Percentiles rank a stretch among this genome's conserved stretches.
Conservation (phyloP, 768 basidiomycete species). For the Termitomyces sp. region DNA sequence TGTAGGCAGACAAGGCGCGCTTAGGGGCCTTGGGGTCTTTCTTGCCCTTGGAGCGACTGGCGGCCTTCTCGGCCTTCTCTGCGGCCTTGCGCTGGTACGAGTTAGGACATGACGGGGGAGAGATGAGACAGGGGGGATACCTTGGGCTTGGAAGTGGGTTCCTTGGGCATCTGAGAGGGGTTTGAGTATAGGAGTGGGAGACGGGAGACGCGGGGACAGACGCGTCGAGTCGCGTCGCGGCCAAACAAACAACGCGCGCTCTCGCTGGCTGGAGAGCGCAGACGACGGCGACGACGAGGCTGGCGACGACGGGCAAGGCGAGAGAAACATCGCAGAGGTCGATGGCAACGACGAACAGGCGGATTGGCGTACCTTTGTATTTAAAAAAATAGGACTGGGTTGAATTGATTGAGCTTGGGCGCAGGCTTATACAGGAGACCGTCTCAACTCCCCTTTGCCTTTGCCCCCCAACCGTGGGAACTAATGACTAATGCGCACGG, state of each 20-base stretch:
- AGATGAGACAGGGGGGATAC: conserved; percentile 27
- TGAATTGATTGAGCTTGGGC: neutral
- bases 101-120: conserved; percentile 4
- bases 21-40: conserved; percentile 87
- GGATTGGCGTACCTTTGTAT: neutral
- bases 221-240: conserved; percentile 10
- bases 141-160: conserved; percentile 55
- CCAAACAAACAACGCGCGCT: conserved; percentile 14
- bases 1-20: conserved; percentile 92
- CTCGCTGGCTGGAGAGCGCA: neutral
- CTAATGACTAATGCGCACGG: conserved; percentile 7
- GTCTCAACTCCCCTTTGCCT: too few relatives aligned
- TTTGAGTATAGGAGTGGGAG: neutral
- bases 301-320: neutral
- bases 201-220: neutral
- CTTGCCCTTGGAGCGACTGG: conserved; percentile 38
- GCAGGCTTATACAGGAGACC: neutral
- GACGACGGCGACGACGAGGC: neutral
- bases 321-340: neutral
- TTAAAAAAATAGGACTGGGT: neutral
- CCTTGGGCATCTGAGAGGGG: conserved; percentile 70
- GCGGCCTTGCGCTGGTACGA: conserved; percentile 64
- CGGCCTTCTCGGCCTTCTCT: conserved; percentile 62
- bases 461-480: conserved; percentile 9
- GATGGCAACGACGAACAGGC: neutral